Base-by-base conservation (phyloP, 345 rosid genomes). In the Dipteronia sinensis region DNA sequence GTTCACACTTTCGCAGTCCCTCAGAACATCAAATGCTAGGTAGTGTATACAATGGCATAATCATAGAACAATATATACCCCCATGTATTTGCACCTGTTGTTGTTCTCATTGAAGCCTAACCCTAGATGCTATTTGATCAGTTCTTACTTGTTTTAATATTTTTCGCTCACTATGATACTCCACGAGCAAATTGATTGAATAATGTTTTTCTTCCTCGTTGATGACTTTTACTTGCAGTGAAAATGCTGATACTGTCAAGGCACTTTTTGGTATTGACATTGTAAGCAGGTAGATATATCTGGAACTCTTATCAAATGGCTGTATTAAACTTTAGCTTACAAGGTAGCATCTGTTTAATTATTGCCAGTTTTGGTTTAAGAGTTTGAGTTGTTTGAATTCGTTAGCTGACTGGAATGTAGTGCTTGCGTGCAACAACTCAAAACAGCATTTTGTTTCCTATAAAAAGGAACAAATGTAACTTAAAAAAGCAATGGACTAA, bases 1-100 rank as follows among this genome's bases (percentile, higher is more conserved):
- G 47, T 92, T 90, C 86, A 94, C 97, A 11, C 97, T 94, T 81
- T 94, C 99, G 22, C 99, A 89, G 83, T 90, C 98, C 72, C 92
- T 96, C 44, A 81, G 90, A 82, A 71, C 97, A 71, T 86, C 91
- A 25, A 82, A 74, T 82, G 78, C 88, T 83, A 85, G 87, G 97
- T 87, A 79, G 77, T 76, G 80, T 59, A 38, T 25, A 9, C 29
- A 10, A 44, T 47, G 40, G 73, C 25, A 38, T 77, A 49, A 46
- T 66, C 68, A 67, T 62, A 63, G 23, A 42, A n/a, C 49, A 46
- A 38, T 40, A 65, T 9, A 42, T 42, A 7, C 9, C 4, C 65
- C 51, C 20, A 46, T 38, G 63, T 47, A 12, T n/a, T 77, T 77
- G 46, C 47, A 22, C 23, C 4, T 49, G 34, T 31, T 75, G 70